Evolutionary conservation across 2,329 filamentous ascomycete genomes (phyloP).

Genomic region (Diaporthe citrichinensis): DNA sequence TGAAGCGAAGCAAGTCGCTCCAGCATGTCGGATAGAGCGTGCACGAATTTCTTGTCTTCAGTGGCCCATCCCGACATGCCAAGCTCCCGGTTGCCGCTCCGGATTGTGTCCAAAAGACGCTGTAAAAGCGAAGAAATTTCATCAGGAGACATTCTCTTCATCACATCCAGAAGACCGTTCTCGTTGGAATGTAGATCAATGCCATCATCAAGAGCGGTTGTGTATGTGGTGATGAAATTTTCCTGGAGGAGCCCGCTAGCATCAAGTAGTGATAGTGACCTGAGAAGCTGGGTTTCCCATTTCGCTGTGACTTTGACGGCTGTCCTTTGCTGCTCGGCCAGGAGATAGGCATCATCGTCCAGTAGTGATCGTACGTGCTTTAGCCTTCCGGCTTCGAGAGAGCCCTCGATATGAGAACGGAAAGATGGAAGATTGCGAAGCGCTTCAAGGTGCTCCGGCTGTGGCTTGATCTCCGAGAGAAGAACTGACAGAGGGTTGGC

Average conservation of each 20-base stretch:
- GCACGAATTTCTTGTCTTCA: conserved; percentile 42
- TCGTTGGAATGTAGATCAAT: conserved; percentile 64
- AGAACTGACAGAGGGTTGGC: conserved; percentile 81
- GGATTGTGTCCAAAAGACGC: conserved; percentile 56
- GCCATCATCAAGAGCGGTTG: conserved; percentile 71
- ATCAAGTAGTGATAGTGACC: conserved; percentile 62
- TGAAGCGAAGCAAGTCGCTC: conserved; percentile 63
- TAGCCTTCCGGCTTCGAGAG: conserved; percentile 59
- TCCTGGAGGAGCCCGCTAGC: conserved; percentile 53
- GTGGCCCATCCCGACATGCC: conserved; percentile 53
- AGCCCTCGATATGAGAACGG: conserved; percentile 64
- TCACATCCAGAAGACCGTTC: conserved; percentile 67
- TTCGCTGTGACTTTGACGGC: conserved; percentile 38
- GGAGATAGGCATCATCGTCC: conserved; percentile 70
- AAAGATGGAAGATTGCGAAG: conserved; percentile 80
- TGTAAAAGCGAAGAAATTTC: conserved; percentile 59
- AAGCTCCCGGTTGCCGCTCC: conserved; percentile 54
- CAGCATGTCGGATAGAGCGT: conserved; percentile 53
- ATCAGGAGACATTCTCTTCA: conserved; percentile 73
- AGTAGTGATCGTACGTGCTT: conserved; percentile 67
- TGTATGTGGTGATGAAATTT: conserved; percentile 71
- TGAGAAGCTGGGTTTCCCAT: conserved; percentile 60
- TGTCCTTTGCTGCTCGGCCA: conserved; percentile 50
- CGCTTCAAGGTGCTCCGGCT: conserved; percentile 75
- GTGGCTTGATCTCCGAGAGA: conserved; percentile 59